phyloP scores from a whole-genome alignment of 2,329 filamentous ascomycete species.

The Aspergillus ibericus region DNA sequence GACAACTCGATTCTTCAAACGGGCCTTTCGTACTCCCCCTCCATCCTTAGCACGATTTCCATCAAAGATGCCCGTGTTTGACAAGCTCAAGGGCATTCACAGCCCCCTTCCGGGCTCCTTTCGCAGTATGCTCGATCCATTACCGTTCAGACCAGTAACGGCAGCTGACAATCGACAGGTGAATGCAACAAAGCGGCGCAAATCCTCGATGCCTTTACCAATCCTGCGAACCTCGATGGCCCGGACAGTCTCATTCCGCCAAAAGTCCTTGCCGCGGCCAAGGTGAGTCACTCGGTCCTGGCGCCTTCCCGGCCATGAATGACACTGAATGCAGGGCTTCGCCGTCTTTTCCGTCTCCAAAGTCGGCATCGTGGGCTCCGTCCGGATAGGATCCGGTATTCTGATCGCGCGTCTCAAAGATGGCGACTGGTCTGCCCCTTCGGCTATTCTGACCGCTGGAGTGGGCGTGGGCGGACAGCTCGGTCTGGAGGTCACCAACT shows the following conservation, averaged over 20 bases:
- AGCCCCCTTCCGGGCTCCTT: conserved; percentile 49
- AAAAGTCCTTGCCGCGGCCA: conserved; percentile 80
- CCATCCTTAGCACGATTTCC: background rate
- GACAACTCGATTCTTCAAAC: background rate
- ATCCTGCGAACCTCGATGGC: conserved; percentile 84
- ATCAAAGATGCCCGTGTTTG: background rate
- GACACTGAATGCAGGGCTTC: conserved; percentile 38
- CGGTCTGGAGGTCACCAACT: conserved; percentile 55
- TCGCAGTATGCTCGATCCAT: conserved; percentile 35
- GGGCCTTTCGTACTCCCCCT: background rate
- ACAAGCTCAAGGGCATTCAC: conserved; percentile 29
- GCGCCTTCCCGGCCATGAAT: background rate
- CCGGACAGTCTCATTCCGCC: conserved; percentile 95
- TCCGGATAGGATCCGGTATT: conserved; percentile 48
- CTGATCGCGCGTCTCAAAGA: conserved; percentile 48
- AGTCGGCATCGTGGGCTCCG: conserved; percentile 48
- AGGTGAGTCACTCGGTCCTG: conserved; percentile 55
- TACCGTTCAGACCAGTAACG: background rate
- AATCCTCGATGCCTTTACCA: conserved; percentile 90
- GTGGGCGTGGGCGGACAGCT: conserved; percentile 48
- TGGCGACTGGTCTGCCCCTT: conserved; percentile 49
- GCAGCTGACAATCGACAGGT: conserved; percentile 56
- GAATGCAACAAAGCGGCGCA: conserved; percentile 95
- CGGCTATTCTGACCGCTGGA: conserved; percentile 45
- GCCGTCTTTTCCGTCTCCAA: conserved; percentile 48